Base-by-base conservation (phyloP, 106 monocot genomes). In the Allium sativum region DNA sequence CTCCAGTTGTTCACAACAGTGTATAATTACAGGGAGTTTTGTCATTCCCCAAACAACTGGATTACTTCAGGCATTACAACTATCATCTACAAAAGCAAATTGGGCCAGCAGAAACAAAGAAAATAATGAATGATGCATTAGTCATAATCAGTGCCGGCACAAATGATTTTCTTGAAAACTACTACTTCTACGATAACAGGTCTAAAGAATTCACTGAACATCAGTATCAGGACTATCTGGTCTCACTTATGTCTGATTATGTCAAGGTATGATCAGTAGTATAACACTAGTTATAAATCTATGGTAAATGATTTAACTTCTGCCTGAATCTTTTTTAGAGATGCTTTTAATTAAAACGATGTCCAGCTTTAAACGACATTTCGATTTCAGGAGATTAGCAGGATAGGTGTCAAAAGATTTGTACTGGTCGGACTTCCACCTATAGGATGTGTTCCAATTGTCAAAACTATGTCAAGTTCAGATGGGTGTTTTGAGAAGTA, bases 131-230 rank as follows among this genome's bases (percentile, higher is more conserved):
- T 21, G 69, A 71, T 13, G 68, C 83, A 1, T 15, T 79, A 14
- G 63, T 79, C 21, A 21, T 84, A 3, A 17, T 84, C 7, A 84
- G 83, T 53, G 60, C 79, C 22, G 83, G 83, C 7, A 73, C 79
- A 7, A 84, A 79, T 44, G 75, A 84, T 61, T 56, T 84, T 44
- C 54, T 84, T 21, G 19, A 50, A 18, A 71, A 59, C 40, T 77
- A 77, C 65, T 76, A 54, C 40, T 13, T 66, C 4, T 51, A 53
- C 17, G 10, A 55, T 3, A 72, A 76, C 31, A 46, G 70, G 17
- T 72, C 83, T 0, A 58, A 14, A n/a, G 55, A 75, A 15, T 61
- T 74, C 70, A 73, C 67, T 8, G 65, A 55, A 40, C 56, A 63
- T 9, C 18, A 69, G 16, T 84, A 84, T 31, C 56, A 70, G 52